These are phyloP conservation scores for Hydnomerulius pinastri DNA, from an alignment of 768 basidiomycete genomes.

Conservation along the genomic window DNA sequence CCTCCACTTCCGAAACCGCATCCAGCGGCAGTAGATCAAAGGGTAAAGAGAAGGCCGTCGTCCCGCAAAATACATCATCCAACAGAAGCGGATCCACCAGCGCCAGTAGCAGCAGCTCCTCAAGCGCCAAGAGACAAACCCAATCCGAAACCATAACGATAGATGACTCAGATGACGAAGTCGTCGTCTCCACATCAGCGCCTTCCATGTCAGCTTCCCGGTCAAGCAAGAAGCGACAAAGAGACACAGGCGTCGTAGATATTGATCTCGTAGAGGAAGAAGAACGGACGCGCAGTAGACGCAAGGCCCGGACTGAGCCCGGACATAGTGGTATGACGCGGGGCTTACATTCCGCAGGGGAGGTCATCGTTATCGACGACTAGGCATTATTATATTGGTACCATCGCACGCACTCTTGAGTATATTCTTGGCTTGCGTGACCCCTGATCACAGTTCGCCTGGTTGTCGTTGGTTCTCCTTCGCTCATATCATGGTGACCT, in stretches of 20 bases:
- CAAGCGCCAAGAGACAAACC: conserved; percentile 15
- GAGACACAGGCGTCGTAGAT: conserved; percentile 29
- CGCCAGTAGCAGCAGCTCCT: conserved; percentile 15
- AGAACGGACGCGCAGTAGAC: conserved; percentile 21
- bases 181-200: conserved; percentile 2
- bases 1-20: conserved; percentile 10
- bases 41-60: conserved; percentile 37
- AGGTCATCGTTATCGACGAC: conserved; percentile 50
- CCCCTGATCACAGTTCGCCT: no score
- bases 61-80: conserved; percentile 3
- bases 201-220: conserved; percentile 2
- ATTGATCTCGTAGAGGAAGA: conserved; percentile 35
- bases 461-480: not conserved
- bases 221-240: conserved; percentile 38
- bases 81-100: conserved; percentile 1
- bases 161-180: conserved; percentile 35
- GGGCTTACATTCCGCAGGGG: conserved; percentile 30
- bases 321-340: conserved; percentile 10
- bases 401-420: no score
- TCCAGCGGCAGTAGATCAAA: conserved; percentile 26
- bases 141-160: conserved; percentile 27
- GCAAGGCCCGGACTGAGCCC: conserved; percentile 15
- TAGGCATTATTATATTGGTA: conserved; percentile 13
- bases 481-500: not conserved
- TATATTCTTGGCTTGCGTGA: not conserved